These are phyloP conservation scores for Sporothrix globosa DNA, from an alignment of 2,329 filamentous ascomycete species.

Conservation along the genomic window DNA sequence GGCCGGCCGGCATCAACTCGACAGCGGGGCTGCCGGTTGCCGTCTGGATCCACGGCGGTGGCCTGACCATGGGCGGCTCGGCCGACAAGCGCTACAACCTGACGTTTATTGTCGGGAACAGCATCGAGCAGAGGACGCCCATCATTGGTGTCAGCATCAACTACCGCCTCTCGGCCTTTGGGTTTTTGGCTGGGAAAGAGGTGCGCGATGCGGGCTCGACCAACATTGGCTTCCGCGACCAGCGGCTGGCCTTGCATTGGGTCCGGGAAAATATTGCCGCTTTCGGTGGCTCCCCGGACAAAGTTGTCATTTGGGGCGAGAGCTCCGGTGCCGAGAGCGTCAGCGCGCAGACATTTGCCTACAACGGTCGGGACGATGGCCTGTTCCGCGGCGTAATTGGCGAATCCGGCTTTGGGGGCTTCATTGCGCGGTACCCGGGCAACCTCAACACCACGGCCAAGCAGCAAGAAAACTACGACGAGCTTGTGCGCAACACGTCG, in stretches of 20 bases:
- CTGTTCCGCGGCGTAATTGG: conserved; percentile 59
- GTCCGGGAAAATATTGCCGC: conserved; percentile 54
- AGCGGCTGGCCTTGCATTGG: conserved; percentile 55
- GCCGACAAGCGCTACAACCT: conserved; percentile 60
- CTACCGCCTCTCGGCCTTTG: conserved; percentile 55
- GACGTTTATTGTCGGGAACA: conserved; percentile 57
- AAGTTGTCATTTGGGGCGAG: conserved; percentile 59
- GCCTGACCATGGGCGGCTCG: conserved; percentile 45
- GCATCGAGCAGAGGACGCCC: conserved; percentile 49
- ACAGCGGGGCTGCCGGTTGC: conserved; percentile 51
- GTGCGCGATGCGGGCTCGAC: conserved; percentile 49
- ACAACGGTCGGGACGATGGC: conserved; percentile 52
- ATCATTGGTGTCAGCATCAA: conserved; percentile 53
- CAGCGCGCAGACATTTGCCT: conserved; percentile 55
- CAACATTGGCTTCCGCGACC: conserved; percentile 57
- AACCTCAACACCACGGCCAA: conserved; percentile 46
- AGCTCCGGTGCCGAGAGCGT: conserved; percentile 57
- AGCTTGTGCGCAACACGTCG: conserved; percentile 25
- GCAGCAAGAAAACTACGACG: conserved; percentile 37
- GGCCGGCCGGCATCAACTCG: conserved; percentile 52
- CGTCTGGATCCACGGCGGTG: conserved; percentile 60
- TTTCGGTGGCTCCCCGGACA: conserved; percentile 53
- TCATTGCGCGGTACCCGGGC: conserved; percentile 35
- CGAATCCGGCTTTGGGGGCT: conserved; percentile 33
- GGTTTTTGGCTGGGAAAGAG: conserved; percentile 54